A percentile compares a stretch with the other conserved stretches of the same genome.
phyloP scores from a whole-genome alignment of 371 early-diverging fungal species.

The Rhizopus arrhizus region DNA sequence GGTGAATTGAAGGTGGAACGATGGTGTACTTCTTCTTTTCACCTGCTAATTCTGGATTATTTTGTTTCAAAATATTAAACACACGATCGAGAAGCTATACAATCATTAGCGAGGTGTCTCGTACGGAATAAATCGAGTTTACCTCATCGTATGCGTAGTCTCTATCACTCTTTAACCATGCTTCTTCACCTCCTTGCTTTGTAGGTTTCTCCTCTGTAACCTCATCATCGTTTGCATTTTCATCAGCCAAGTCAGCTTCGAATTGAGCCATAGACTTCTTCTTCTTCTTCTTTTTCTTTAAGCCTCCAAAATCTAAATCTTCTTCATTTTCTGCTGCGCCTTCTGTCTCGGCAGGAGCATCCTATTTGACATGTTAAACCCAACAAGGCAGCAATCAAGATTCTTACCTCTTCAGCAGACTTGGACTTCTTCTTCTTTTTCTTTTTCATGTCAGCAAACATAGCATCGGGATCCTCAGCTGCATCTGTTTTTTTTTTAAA shows the following conservation, averaged over 20 bases:
- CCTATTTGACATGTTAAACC: slow-evolving; percentile 22
- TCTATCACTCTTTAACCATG: slow-evolving; percentile 87
- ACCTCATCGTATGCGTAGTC: slow-evolving; percentile 95
- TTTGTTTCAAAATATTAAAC: slow-evolving; percentile 88
- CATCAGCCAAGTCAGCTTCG: slow-evolving; percentile 85
- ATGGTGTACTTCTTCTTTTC: slow-evolving; percentile 93
- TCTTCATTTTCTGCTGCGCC: slow-evolving; percentile 56
- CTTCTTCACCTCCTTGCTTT: slow-evolving; percentile 62
- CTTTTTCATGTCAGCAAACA: slow-evolving; percentile 87
- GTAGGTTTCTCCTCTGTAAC: slow-evolving; percentile 34
- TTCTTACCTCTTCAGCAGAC: slow-evolving; percentile 47
- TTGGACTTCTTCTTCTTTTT: slow-evolving; percentile 90
- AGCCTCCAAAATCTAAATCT: slow-evolving; percentile 76
- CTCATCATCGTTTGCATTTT: slow-evolving; percentile 68
- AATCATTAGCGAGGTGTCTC: too few species aligned
- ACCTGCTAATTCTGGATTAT: slow-evolving; percentile 93
- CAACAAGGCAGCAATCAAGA: not conserved
- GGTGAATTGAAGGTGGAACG: slow-evolving; percentile 88
- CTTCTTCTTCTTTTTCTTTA: slow-evolving; percentile 93
- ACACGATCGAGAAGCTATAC: slow-evolving; percentile 83
- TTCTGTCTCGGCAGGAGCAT: slow-evolving; percentile 53
- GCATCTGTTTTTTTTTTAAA: slow-evolving; percentile 19
- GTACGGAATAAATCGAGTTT: slow-evolving; percentile 6
- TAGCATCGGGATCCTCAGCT: slow-evolving; percentile 67
- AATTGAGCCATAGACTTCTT: slow-evolving; percentile 88